These are phyloP conservation scores for Gamarada debralockiae DNA, from an alignment of 495 filamentous ascomycete species.

Conservation along the genomic window DNA sequence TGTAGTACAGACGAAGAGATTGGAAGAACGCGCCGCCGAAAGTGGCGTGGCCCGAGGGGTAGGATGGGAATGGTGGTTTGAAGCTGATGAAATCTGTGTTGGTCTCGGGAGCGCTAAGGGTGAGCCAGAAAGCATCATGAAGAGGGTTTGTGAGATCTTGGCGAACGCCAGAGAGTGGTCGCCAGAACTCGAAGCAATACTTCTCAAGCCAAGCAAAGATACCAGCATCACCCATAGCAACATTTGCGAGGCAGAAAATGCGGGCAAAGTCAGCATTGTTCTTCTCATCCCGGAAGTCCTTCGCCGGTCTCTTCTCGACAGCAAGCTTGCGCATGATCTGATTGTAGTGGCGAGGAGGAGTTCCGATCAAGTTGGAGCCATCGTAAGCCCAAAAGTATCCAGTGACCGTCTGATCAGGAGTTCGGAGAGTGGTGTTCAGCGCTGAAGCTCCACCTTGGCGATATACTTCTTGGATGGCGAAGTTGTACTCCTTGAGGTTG, in stretches of 20 bases:
- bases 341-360: constrained; percentile 28
- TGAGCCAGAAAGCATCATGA: constrained; percentile 31
- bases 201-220: constrained; percentile 34
- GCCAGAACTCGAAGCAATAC: constrained; percentile 34
- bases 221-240: constrained; percentile 31
- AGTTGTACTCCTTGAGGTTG: constrained; percentile 24
- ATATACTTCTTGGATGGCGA: constrained; percentile 25
- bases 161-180: constrained; percentile 32
- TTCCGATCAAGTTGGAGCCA: constrained; percentile 32
- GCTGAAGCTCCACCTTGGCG: constrained; percentile 22
- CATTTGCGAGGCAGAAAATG: constrained; percentile 29
- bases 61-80: constrained; percentile 36
- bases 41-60: constrained; percentile 36
- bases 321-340: constrained; percentile 29
- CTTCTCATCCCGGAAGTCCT: constrained; percentile 17
- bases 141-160: constrained; percentile 18
- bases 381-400: constrained; percentile 37
- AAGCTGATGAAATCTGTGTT: constrained; percentile 29
- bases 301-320: constrained; percentile 10
- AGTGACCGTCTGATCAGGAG: constrained; percentile 22
- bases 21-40: constrained; percentile 34
- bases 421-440: constrained; percentile 27
- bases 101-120: constrained; percentile 30
- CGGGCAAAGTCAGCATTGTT: constrained; percentile 35
- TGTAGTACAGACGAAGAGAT: constrained; percentile 31